These are phyloP conservation scores for Xylaria sp. DNA, from an alignment of 2,329 filamentous ascomycete genomes.

Conservation along the genomic window DNA sequence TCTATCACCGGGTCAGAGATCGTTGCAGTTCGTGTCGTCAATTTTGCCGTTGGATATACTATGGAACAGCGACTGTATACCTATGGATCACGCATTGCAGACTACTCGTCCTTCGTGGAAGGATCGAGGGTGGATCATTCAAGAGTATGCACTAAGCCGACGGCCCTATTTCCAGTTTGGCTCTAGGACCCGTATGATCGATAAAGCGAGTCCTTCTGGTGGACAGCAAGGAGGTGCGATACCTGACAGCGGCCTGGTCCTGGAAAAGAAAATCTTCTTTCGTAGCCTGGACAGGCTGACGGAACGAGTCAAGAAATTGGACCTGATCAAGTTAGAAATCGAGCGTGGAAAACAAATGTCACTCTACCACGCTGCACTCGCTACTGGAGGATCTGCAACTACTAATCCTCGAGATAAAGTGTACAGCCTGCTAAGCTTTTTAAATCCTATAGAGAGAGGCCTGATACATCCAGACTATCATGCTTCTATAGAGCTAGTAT, in stretches of 20 bases:
- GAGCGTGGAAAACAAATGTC: conserved; percentile 4
- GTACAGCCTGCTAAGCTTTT: conserved; percentile 1
- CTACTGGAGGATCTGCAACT: not conserved
- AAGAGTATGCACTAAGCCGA: conserved; percentile 5
- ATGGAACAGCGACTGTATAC: conserved; percentile 6
- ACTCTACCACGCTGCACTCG: conserved; percentile 5
- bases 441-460: not conserved
- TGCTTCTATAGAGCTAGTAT: not conserved
- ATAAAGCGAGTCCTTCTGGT: not conserved
- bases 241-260: conserved; percentile 10
- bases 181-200: not conserved
- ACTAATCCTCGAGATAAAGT: conserved; percentile 11
- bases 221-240: not conserved
- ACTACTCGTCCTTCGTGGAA: conserved; percentile 12
- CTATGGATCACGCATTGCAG: conserved; percentile 8
- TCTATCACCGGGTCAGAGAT: not conserved
- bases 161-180: conserved; percentile 10
- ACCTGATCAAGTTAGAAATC: not conserved
- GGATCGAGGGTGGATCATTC: conserved; percentile 7
- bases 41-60: not conserved
- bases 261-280: conserved; percentile 1
- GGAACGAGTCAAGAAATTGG: not conserved
- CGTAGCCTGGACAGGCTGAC: not conserved
- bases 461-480: not conserved
- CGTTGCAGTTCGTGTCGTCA: not conserved